These are phyloP conservation scores for Allium sativum DNA, from an alignment of 106 monocot genomes.

Conservation along the genomic window DNA sequence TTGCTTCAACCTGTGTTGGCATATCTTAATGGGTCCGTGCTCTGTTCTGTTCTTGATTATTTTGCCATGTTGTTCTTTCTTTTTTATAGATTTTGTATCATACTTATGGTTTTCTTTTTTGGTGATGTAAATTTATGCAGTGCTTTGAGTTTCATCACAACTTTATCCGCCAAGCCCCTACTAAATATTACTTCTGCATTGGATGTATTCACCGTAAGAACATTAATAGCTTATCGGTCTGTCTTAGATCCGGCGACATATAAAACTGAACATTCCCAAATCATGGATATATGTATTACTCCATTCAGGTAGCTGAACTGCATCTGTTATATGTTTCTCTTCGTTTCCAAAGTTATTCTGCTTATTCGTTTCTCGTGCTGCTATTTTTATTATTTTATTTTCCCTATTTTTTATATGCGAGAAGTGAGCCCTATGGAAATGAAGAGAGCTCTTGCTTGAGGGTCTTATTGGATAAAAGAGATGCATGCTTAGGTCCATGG, in stretches of 20 bases:
- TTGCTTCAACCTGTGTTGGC: conserved; percentile 95
- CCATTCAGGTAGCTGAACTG: conserved; percentile 53
- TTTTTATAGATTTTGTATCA: background rate
- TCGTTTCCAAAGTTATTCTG: background rate
- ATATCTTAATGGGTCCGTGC: conserved; percentile 66
- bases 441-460: conserved; percentile 92
- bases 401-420: conserved; percentile 19
- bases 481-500: conserved; percentile 93
- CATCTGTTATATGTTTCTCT: background rate
- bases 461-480: conserved; percentile 81
- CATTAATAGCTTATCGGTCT: conserved; percentile 74
- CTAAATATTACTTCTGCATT: conserved; percentile 51
- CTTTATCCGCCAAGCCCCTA: conserved; percentile 29
- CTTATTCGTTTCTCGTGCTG: conserved; percentile 3
- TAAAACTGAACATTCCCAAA: conserved; percentile 62
- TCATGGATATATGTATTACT: conserved; percentile 64
- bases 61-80: background rate
- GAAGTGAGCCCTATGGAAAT: conserved; percentile 61
- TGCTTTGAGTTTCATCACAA: conserved; percentile 64
- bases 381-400: background rate
- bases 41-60: conserved; percentile 5
- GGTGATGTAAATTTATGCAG: conserved; percentile 28
- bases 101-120: background rate
- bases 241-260: conserved; percentile 72
- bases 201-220: conserved; percentile 69